Base-by-base conservation (phyloP, 2,329 filamentous ascomycete genomes). In the Chaetoscypha palmicola region DNA sequence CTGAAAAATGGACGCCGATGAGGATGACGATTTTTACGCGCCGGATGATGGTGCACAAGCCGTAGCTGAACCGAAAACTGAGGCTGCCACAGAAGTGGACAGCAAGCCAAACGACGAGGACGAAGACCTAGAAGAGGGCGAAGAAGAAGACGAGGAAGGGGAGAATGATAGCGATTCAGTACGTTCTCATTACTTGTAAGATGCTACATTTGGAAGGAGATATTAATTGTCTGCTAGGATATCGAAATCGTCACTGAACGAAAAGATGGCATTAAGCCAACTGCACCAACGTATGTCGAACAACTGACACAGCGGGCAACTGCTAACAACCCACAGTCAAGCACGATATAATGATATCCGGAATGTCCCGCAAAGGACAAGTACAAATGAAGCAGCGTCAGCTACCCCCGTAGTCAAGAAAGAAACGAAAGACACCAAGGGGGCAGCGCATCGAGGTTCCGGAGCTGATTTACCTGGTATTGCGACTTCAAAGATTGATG, bases 401-500 rank as follows among this genome's bases (percentile, higher is more conserved):
- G 76, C 76, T 55, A 60, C 68, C 12, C 61, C 68, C 9, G 36
- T 45, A 0, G 53, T 63, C 32, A 76, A 72, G 56, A 73, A 72
- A 51, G 72, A 75, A 5, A 64, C 66, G 4, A 14, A 46, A 5
- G 41, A 45, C n/a, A 16, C 14, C n/a, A 63, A 61, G 28, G 58
- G 62, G 12, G 54, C 66, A 3, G 64, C 64, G 46, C 56, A 57
- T 10, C 45, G 58, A 4, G 5, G 14, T 4, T 62, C 65, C 22
- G 77, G 68, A 65, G 74, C 68, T 64, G 66, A 74, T 51, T 58
- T 70, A 49, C 68, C 81, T 55, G 69, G 92, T 63, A 69, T 88
- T 64, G 69, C 83, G 31, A 90, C 83, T 46, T 95, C 89, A 10
- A 90, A 79, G 38, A 77, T 97, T 50, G 86, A 97, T 59, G 77